Percentiles rank a stretch among this genome's conserved stretches.
Conservation (phyloP, 2,329 filamentous ascomycete species). For the Ceratocystis huliohia region DNA sequence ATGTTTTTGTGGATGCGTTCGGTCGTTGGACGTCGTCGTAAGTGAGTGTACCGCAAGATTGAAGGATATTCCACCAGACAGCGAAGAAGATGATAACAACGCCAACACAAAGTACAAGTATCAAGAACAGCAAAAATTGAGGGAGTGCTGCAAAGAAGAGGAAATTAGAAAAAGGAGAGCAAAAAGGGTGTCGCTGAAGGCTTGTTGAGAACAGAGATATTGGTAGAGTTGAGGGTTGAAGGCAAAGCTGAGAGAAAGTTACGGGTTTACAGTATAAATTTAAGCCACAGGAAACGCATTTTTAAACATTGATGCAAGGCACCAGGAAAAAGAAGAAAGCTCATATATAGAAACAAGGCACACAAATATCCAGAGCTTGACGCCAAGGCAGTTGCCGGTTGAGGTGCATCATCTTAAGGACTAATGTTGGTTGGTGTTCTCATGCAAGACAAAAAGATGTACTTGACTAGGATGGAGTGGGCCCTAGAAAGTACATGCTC, state of each 20-base stretch:
- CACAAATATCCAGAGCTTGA: neutral
- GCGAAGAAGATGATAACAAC: neutral
- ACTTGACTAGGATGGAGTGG: neutral
- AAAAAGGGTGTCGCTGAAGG: neutral
- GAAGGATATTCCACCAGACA: neutral
- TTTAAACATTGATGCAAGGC: neutral
- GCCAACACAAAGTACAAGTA: neutral
- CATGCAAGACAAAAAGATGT: neutral
- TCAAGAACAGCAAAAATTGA: neutral
- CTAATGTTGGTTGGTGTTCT: neutral
- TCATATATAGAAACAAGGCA: neutral
- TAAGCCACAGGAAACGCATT: neutral
- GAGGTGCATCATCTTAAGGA: neutral
- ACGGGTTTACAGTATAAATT: neutral
- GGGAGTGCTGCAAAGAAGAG: neutral
- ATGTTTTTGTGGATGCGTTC: neutral
- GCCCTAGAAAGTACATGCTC: slow-evolving; percentile 2
- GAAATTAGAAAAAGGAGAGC: neutral
- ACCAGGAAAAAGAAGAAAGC: neutral
- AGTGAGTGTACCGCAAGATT: neutral
- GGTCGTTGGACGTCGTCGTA: neutral
- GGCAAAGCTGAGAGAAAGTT: neutral
- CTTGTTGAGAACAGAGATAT: neutral
- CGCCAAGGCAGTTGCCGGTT: neutral
- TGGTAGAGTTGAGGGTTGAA: neutral